Evolutionary conservation across 306 rosid species (phyloP), one percentile per base, ranked within the genome.

Genomic region (Lathyrus oleraceus): DNA sequence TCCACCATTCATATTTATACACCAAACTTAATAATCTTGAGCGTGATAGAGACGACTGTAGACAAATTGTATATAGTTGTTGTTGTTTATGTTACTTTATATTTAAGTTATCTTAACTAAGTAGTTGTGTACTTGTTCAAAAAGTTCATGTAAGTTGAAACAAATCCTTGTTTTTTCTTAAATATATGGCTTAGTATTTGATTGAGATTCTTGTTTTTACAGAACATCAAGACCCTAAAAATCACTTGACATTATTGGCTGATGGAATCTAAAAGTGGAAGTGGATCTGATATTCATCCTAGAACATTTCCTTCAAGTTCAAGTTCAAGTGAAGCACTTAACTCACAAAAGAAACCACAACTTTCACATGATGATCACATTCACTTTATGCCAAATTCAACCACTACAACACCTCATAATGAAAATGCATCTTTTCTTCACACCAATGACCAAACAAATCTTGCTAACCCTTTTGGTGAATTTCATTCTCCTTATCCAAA

Each of bases 251-350:
- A 40, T 30, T 47, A 44, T 13, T 69, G 63, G 38, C n/a, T 65
- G 71, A 82, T 80, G 87, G 85, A 78, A 51, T 44, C 70, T 21
- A 39, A 7, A 36, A 17, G 20, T 59, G 74, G 40, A 0, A 63
- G n/a, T 73, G 75, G 59, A 71, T 47, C 69, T 8, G 74, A 21
- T 23, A 47, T 14, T 23, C 74, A 76, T 65, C 36, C 40, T 13
- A 71, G 44, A 58, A 70, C 42, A 40, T n/a, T 65, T 56, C 4
- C 62, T 52, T n/a, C 75, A 54, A 40, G 20, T 51, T 65, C 43
- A 36, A 40, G 57, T 14, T 68, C 60, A 64, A 56, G 44, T n/a
- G 51, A 51, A 67, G 25, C 32, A 28, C 47, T 57, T 40, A 63
- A 36, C 63, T 13, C 43, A 20, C 15, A 56, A 19, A 59, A 67